These are phyloP conservation scores for Bullera alba DNA, from an alignment of 768 basidiomycete species.

Conservation along the genomic window DNA sequence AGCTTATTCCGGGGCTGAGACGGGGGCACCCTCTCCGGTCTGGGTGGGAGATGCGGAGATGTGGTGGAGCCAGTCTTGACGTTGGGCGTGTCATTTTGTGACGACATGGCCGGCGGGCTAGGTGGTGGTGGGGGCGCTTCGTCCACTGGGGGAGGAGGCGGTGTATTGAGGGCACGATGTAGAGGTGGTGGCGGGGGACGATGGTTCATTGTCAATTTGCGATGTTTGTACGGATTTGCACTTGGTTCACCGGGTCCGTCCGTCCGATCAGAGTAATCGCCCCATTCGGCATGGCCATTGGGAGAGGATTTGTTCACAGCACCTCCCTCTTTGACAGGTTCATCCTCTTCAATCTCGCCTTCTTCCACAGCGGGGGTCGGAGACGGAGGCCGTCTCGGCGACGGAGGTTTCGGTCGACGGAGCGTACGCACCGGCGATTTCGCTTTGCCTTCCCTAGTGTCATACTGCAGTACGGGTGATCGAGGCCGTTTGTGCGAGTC, in stretches of 20 bases:
- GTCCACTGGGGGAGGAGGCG: constrained; percentile 16
- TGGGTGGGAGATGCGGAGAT: constrained; percentile 8
- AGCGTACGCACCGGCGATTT: too few species aligned
- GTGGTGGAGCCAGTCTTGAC: constrained; percentile 6
- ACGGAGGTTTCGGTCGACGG: too few species aligned
- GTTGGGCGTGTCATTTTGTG: too few species aligned
- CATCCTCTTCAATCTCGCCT: background rate
- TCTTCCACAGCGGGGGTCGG: constrained; percentile 2
- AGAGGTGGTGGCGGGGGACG: background rate
- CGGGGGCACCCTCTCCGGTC: constrained; percentile 48
- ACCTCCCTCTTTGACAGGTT: too few species aligned
- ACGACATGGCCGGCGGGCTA: constrained; percentile 26
- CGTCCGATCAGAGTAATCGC: too few species aligned
- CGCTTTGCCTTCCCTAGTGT: background rate
- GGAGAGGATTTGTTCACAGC: too few species aligned
- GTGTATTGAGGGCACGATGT: background rate
- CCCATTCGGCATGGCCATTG: too few species aligned
- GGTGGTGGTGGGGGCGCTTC: constrained; percentile 12
- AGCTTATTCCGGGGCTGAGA: constrained; percentile 39
- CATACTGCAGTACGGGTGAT: too few species aligned
- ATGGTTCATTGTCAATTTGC: background rate
- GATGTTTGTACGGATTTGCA: background rate
- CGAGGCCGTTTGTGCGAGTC: too few species aligned
- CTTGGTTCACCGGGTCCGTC: background rate
- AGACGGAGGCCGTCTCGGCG: constrained; percentile 10